These are phyloP conservation scores for Fraxinus paxiana DNA, from an alignment of 305 asterid species.

Conservation along the genomic window DNA sequence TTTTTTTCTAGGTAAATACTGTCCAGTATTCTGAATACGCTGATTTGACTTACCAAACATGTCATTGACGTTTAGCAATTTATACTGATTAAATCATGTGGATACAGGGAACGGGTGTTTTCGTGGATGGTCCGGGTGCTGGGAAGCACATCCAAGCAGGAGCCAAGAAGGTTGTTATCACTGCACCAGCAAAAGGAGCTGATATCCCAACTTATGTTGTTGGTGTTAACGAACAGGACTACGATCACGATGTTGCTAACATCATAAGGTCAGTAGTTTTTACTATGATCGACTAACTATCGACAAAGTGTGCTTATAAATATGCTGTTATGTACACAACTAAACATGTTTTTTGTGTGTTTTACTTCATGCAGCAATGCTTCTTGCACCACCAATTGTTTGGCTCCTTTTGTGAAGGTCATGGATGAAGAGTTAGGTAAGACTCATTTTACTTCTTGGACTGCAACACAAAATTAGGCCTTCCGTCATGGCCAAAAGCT, in stretches of 20 bases:
- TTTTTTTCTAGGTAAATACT: not conserved
- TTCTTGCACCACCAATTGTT: slow-evolving; percentile 96
- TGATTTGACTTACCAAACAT: not conserved
- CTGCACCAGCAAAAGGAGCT: slow-evolving; percentile 93
- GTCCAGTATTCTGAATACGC: not conserved
- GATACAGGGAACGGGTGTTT: slow-evolving; percentile 82
- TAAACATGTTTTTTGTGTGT: not conserved
- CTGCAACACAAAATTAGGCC: not conserved
- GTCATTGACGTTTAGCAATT: not conserved
- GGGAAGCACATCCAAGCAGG: slow-evolving; percentile 97
- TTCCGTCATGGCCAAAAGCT: not conserved
- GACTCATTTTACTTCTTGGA: slow-evolving; percentile 9
- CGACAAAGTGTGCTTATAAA: not conserved
- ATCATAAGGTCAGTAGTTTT: slow-evolving; percentile 60
- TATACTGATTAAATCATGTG: not conserved
- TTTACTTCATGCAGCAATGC: slow-evolving; percentile 64
- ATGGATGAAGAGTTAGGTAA: slow-evolving; percentile 81
- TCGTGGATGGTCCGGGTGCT: slow-evolving; percentile 93
- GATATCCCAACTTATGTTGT: slow-evolving; percentile 87
- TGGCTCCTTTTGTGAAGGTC: slow-evolving; percentile 91
- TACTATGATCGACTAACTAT: not conserved
- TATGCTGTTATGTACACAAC: not conserved
- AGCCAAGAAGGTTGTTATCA: slow-evolving; percentile 86
- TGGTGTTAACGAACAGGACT: slow-evolving; percentile 83
- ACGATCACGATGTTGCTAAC: slow-evolving; percentile 65